phyloP scores from a whole-genome alignment of 345 rosid species.

The Dipteronia sinensis region DNA sequence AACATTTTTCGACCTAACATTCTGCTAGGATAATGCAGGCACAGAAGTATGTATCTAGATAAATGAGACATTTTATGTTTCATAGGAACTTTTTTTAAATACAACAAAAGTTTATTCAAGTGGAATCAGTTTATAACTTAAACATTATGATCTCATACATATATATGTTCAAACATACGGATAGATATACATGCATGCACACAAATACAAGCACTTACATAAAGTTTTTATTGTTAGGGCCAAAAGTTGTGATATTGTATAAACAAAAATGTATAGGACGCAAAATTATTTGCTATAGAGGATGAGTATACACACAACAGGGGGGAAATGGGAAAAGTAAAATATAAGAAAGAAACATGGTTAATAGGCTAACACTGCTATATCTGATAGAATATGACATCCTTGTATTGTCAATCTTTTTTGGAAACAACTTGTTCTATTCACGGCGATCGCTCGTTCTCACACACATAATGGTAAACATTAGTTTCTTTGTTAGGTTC shows the following conservation, averaged over 20 bases:
- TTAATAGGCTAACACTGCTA: background rate
- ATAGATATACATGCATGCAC: background rate
- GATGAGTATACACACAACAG: background rate
- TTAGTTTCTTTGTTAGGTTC: background rate
- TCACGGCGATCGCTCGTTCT: background rate
- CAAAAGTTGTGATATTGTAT: background rate
- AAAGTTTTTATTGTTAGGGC: background rate
- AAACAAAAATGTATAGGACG: background rate
- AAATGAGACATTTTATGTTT: too few species aligned
- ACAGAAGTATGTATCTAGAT: background rate
- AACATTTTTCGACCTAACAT: background rate
- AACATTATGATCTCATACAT: background rate
- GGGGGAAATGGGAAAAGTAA: background rate
- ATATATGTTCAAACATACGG: background rate
- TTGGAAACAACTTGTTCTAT: background rate
- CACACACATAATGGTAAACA: background rate
- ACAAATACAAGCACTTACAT: background rate
- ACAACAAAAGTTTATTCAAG: background rate
- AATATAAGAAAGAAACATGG: background rate
- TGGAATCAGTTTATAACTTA: background rate
- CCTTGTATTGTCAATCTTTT: background rate
- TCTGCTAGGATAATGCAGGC: background rate
- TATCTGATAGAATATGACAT: background rate
- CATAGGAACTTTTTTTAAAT: background rate
- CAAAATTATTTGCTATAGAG: background rate